These are phyloP conservation scores for Austroboletus festivus DNA, from an alignment of 768 basidiomycete genomes.

Conservation along the genomic window DNA sequence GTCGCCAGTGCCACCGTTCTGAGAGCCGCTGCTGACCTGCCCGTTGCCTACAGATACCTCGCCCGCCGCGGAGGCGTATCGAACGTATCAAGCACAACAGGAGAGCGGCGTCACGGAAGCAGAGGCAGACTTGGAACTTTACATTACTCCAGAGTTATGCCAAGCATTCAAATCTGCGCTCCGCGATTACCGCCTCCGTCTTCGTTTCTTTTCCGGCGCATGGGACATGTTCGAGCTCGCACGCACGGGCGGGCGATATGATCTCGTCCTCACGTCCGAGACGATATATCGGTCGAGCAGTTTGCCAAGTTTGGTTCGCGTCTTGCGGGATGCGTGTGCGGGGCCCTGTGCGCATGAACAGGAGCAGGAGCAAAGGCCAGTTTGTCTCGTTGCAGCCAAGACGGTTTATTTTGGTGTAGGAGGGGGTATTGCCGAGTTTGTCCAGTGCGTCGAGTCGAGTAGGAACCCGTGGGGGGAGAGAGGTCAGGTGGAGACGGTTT, in stretches of 20 bases:
- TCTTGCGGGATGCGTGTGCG: slow-evolving; percentile 43
- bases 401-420: slow-evolving; percentile 95
- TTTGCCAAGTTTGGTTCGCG: slow-evolving; percentile 54
- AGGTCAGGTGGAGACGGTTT: slow-evolving; percentile 55
- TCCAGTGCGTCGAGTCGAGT: slow-evolving; percentile 41
- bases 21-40: not conserved
- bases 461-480: slow-evolving; percentile 1
- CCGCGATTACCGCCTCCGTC: slow-evolving; percentile 44
- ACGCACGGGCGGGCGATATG: slow-evolving; percentile 43
- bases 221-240: slow-evolving; percentile 60
- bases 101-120: not conserved
- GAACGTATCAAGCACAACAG: slow-evolving; percentile 14
- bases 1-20: not conserved
- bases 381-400: slow-evolving; percentile 86
- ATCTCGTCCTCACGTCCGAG: slow-evolving; percentile 84
- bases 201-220: slow-evolving; percentile 79
- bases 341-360: not conserved
- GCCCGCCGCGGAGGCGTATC: slow-evolving; percentile 49
- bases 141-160: slow-evolving; percentile 63
- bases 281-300: slow-evolving; percentile 81
- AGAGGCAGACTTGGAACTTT: slow-evolving; percentile 48
- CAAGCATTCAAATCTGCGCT: slow-evolving; percentile 64
- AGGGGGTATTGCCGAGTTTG: slow-evolving; percentile 77
- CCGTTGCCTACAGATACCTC: slow-evolving; percentile 50
- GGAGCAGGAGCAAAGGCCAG: not conserved